Evolutionary conservation across 139 green algal genomes (phyloP).

Genomic region (Chlamydomonas incerta): DNA sequence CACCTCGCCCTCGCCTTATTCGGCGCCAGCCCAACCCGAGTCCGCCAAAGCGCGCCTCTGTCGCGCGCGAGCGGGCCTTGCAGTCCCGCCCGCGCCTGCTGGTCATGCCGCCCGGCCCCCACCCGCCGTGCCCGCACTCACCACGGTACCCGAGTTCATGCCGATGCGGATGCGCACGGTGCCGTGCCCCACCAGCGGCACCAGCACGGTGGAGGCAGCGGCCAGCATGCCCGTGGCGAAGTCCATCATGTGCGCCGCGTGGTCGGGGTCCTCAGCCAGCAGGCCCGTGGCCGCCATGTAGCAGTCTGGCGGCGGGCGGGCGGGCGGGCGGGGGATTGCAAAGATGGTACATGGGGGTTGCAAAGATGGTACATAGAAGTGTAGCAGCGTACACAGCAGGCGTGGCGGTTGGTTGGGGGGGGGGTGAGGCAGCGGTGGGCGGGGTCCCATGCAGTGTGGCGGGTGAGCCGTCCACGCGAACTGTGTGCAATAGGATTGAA

Average conservation of each 20-base stretch:
- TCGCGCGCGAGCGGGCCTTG: no score
- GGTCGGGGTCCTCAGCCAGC: slow-evolving; percentile 42
- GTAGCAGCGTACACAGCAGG: no score
- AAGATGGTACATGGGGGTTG: neutral
- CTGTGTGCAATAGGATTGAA: no score
- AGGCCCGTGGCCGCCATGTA: slow-evolving; percentile 51
- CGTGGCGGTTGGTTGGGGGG: no score
- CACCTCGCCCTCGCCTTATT: no score
- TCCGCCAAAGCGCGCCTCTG: no score
- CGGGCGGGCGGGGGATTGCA: neutral
- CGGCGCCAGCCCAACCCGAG: no score
- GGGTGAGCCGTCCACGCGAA: no score
- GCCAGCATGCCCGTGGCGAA: slow-evolving; percentile 35
- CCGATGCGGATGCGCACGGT: slow-evolving; percentile 38
- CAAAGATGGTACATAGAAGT: no score
- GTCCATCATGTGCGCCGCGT: slow-evolving; percentile 35
- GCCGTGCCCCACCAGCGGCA: slow-evolving; percentile 30
- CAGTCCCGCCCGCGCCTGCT: no score
- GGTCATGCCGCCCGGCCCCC: neutral
- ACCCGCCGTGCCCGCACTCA: neutral
- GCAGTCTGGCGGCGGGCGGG: slow-evolving; percentile 42
- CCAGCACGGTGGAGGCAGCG: slow-evolving; percentile 16
- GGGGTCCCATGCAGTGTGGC: no score
- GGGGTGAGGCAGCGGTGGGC: no score
- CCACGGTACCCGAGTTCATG: slow-evolving; percentile 30